A percentile compares a stretch with the other conserved stretches of the same genome.
phyloP scores from a whole-genome alignment of 164 flowering plant species.

The Annona cherimola region DNA sequence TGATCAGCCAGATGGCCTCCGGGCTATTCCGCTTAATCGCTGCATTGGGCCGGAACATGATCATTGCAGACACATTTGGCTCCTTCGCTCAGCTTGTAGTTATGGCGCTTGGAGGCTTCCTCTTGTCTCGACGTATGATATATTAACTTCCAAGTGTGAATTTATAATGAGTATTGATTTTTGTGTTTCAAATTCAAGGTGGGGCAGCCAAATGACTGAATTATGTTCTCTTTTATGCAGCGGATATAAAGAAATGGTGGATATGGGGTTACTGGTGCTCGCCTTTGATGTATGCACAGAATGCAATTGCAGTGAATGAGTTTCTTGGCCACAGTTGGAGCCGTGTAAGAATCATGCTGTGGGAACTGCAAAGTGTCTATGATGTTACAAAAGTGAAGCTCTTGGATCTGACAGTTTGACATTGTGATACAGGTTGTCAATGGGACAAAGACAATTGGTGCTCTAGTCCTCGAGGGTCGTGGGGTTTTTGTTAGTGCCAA shows the following conservation, averaged over 20 bases:
- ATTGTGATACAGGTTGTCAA: neutral
- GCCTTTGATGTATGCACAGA: slow-evolving; percentile 63
- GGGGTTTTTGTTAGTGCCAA: slow-evolving; percentile 17
- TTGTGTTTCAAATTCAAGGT: neutral
- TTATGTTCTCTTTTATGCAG: neutral
- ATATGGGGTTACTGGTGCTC: slow-evolving; percentile 83
- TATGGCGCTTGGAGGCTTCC: slow-evolving; percentile 39
- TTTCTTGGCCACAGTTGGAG: slow-evolving; percentile 76
- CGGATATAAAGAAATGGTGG: slow-evolving; percentile 47
- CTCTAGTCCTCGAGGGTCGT: slow-evolving; percentile 14
- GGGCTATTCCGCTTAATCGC: slow-evolving; percentile 41
- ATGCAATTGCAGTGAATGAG: slow-evolving; percentile 73
- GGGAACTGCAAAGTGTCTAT: neutral
- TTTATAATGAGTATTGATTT: neutral
- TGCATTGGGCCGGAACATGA: slow-evolving; percentile 34
- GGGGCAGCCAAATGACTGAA: neutral
- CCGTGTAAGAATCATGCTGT: slow-evolving; percentile 5
- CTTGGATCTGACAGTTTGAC: neutral
- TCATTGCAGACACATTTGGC: slow-evolving; percentile 1
- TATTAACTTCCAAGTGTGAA: neutral
- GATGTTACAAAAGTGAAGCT: neutral
- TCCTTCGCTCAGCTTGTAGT: slow-evolving; percentile 18
- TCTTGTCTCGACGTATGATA: slow-evolving; percentile 39
- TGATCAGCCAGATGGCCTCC: slow-evolving; percentile 46
- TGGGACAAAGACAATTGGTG: slow-evolving; percentile 20